These are phyloP conservation scores for Orychophragmus violaceus DNA, from an alignment of 345 rosid genomes.

Conservation along the genomic window DNA sequence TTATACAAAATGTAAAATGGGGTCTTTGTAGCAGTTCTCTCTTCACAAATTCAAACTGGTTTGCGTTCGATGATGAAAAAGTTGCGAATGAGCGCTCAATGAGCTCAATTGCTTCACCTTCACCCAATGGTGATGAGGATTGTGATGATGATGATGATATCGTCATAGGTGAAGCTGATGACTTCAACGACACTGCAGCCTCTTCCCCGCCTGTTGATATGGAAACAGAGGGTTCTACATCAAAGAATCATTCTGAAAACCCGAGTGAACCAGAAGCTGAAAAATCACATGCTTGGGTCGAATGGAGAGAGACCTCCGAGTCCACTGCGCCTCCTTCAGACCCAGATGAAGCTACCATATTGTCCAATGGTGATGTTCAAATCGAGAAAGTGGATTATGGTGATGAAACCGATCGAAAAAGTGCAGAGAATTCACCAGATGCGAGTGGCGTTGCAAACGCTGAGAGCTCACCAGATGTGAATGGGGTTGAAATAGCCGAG, in stretches of 20 bases:
- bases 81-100: conserved; percentile 46
- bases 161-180: conserved; percentile 43
- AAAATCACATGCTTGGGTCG: conserved; percentile 65
- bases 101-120: conserved; percentile 54
- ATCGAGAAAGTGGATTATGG: conserved; percentile 29
- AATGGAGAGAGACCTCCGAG: conserved; percentile 74
- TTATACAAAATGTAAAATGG: background rate
- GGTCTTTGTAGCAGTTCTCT: conserved; percentile 59
- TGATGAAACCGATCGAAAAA: conserved; percentile 23
- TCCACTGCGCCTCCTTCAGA: conserved; percentile 32
- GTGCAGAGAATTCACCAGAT: background rate
- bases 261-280: conserved; percentile 45
- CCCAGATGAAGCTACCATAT: conserved; percentile 29
- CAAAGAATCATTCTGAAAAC: conserved; percentile 33
- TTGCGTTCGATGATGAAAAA: conserved; percentile 74
- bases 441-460: background rate
- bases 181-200: conserved; percentile 41
- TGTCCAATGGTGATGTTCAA: conserved; percentile 42
- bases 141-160: conserved; percentile 36
- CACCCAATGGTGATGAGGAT: conserved; percentile 48
- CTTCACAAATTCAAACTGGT: conserved; percentile 88
- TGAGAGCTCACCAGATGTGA: background rate
- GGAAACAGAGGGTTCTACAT: conserved; percentile 36
- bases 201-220: conserved; percentile 39
- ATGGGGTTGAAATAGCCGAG: background rate